Percentiles rank a stretch among this genome's conserved stretches.
phyloP scores from a whole-genome alignment of 768 basidiomycete species.

The Mycena indigotica region DNA sequence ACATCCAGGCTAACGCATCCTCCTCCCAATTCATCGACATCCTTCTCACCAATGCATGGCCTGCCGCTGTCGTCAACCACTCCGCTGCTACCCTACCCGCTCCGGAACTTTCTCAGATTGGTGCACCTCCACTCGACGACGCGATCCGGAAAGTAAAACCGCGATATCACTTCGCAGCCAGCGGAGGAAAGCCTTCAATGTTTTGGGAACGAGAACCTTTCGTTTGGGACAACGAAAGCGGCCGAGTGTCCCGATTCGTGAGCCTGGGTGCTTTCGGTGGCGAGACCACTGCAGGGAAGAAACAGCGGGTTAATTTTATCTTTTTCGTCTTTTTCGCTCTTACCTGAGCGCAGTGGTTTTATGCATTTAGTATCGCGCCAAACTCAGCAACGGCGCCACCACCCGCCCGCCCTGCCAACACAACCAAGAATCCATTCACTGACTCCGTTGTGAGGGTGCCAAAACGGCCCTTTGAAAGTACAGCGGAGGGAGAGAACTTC shows the following conservation, averaged over 20 bases:
- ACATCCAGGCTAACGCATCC: constrained; percentile 62
- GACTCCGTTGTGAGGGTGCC: constrained; percentile 37
- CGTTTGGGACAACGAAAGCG: constrained; percentile 73
- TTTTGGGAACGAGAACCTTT: constrained; percentile 98
- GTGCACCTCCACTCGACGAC: constrained; percentile 65
- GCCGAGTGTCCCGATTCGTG: constrained; percentile 76
- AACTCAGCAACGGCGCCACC: constrained; percentile 40
- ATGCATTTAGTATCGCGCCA: constrained; percentile 87
- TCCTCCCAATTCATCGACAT: constrained; percentile 76
- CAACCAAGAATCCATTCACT: constrained; percentile 72
- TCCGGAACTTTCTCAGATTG: constrained; percentile 45
- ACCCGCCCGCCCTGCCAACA: constrained; percentile 55
- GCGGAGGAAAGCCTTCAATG: constrained; percentile 61
- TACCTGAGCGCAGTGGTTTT: constrained; percentile 79
- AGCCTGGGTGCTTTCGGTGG: constrained; percentile 88
- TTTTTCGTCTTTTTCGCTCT: neutral
- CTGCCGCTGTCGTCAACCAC: constrained; percentile 61
- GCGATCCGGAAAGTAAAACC: constrained; percentile 69
- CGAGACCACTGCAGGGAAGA: constrained; percentile 61
- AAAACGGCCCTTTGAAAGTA: constrained; percentile 58
- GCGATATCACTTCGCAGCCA: constrained; percentile 82
- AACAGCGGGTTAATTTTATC: constrained; percentile 69
- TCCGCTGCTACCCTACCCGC: constrained; percentile 56
- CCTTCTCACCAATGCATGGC: constrained; percentile 80
- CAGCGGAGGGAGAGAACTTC: constrained; percentile 59